These are phyloP conservation scores for Eucommia ulmoides DNA, from an alignment of 257 asterid species.

Conservation along the genomic window DNA sequence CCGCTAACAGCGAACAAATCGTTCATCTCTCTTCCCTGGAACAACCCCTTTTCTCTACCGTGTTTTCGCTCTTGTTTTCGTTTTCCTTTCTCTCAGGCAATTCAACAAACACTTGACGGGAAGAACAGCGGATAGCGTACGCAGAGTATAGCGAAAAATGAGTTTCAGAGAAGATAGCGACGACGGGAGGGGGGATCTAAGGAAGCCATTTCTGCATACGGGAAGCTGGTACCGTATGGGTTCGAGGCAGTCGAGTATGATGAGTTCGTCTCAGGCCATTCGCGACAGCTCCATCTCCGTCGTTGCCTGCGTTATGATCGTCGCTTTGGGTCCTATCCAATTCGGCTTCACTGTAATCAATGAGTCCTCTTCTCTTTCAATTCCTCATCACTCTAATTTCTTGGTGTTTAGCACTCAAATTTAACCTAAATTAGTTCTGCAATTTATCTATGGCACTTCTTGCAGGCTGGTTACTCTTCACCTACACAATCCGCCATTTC, in stretches of 20 bases:
- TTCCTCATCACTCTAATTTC: too few species aligned
- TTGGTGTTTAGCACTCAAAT: background rate
- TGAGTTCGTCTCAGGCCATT: slow-evolving; percentile 68
- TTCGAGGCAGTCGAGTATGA: slow-evolving; percentile 71
- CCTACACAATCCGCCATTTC: slow-evolving; percentile 69
- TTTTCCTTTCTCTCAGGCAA: too few species aligned
- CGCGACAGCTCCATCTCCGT: slow-evolving; percentile 80
- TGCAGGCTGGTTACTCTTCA: slow-evolving; percentile 82
- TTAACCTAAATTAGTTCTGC: background rate
- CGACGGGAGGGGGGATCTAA: slow-evolving; percentile 64
- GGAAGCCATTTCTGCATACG: slow-evolving; percentile 84
- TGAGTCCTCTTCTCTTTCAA: slow-evolving; percentile 1
- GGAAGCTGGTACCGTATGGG: slow-evolving; percentile 97
- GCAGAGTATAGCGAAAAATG: too few species aligned
- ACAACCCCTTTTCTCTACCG: too few species aligned
- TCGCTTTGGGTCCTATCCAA: slow-evolving; percentile 91
- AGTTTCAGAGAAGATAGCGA: slow-evolving; percentile 72
- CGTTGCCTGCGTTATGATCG: slow-evolving; percentile 82
- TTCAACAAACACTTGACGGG: too few species aligned
- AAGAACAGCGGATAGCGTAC: too few species aligned
- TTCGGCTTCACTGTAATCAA: slow-evolving; percentile 76
- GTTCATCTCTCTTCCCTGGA: too few species aligned
- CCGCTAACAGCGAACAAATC: too few species aligned
- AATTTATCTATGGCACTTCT: slow-evolving; percentile 12
- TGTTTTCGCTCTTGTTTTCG: too few species aligned